A percentile compares a stretch with the other conserved stretches of the same genome.
Conservation (phyloP, 768 basidiomycete genomes). For the Clavulina sp. region DNA sequence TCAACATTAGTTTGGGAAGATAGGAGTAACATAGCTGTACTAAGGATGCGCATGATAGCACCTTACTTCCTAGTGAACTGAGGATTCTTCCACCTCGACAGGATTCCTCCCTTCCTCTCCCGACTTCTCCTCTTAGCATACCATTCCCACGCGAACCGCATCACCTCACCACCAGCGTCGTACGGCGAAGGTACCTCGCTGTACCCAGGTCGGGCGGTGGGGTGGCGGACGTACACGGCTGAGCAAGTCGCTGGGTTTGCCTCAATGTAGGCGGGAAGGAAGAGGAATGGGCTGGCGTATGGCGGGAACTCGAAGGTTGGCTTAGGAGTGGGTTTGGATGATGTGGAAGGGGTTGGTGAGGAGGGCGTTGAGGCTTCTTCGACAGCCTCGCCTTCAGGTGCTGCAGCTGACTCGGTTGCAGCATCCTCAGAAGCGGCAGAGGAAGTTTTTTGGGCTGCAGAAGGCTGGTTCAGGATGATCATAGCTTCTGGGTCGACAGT, state of each 20-base stretch:
- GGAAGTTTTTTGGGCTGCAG: too few species aligned
- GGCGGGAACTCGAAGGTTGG: slow-evolving; percentile 70
- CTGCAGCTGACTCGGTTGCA: background rate
- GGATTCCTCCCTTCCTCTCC: slow-evolving; percentile 40
- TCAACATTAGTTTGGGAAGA: too few species aligned
- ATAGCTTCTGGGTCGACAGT: slow-evolving; percentile 72
- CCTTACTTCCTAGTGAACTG: too few species aligned
- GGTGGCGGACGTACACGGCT: slow-evolving; percentile 83
- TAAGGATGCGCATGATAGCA: too few species aligned
- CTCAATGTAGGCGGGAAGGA: slow-evolving; percentile 84
- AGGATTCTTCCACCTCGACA: background rate
- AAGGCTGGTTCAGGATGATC: slow-evolving; percentile 53
- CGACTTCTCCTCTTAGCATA: slow-evolving; percentile 56
- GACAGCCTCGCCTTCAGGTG: slow-evolving; percentile 17
- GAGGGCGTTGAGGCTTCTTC: slow-evolving; percentile 14
- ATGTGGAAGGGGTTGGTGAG: slow-evolving; percentile 2
- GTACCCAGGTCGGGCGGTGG: slow-evolving; percentile 89
- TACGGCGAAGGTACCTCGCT: slow-evolving; percentile 92
- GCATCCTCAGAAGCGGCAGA: too few species aligned
- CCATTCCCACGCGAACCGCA: slow-evolving; percentile 94
- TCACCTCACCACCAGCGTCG: slow-evolving; percentile 85
- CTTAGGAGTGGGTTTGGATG: background rate
- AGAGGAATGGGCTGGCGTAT: slow-evolving; percentile 80
- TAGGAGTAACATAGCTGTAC: too few species aligned
- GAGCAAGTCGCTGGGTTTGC: slow-evolving; percentile 79